Conservation (phyloP, 768 basidiomycete genomes). For the Mycena olivaceomarginata region DNA sequence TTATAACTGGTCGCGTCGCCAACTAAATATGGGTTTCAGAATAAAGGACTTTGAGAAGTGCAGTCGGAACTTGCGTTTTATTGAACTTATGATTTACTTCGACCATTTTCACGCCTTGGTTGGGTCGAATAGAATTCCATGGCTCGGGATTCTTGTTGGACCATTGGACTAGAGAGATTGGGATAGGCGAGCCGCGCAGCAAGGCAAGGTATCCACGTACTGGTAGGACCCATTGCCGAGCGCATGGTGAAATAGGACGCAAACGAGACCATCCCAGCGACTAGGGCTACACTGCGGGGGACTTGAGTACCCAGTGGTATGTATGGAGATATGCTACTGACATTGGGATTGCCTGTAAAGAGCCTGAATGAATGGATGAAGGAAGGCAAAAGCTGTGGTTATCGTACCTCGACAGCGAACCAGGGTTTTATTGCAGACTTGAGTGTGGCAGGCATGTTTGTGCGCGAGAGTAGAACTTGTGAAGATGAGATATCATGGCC, state of each 20-base stretch:
- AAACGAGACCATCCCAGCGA: slow-evolving; percentile 71
- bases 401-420: slow-evolving; percentile 81
- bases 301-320: slow-evolving; percentile 1
- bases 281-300: slow-evolving; percentile 67
- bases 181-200: slow-evolving; percentile 30
- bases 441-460: slow-evolving; percentile 33
- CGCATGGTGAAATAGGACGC: slow-evolving; percentile 76
- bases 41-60: background rate
- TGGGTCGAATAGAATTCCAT: slow-evolving; percentile 89
- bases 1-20: slow-evolving; percentile 32
- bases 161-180: slow-evolving; percentile 66
- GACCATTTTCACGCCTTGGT: slow-evolving; percentile 85
- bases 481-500: background rate
- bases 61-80: slow-evolving; percentile 67
- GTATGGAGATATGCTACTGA: slow-evolving; percentile 50
- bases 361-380: slow-evolving; percentile 12
- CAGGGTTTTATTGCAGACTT: slow-evolving; percentile 71
- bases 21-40: slow-evolving; percentile 18
- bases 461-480: background rate
- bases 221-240: slow-evolving; percentile 75
- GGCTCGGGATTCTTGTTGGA: slow-evolving; percentile 87
- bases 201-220: slow-evolving; percentile 58
- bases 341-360: slow-evolving; percentile 70
- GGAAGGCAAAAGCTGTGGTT: slow-evolving; percentile 21
- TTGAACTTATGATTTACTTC: slow-evolving; percentile 84